A percentile compares a stretch with the other conserved stretches of the same genome.
Evolutionary conservation across 345 rosid genomes (phyloP).

Genomic region (Excoecaria agallocha): DNA sequence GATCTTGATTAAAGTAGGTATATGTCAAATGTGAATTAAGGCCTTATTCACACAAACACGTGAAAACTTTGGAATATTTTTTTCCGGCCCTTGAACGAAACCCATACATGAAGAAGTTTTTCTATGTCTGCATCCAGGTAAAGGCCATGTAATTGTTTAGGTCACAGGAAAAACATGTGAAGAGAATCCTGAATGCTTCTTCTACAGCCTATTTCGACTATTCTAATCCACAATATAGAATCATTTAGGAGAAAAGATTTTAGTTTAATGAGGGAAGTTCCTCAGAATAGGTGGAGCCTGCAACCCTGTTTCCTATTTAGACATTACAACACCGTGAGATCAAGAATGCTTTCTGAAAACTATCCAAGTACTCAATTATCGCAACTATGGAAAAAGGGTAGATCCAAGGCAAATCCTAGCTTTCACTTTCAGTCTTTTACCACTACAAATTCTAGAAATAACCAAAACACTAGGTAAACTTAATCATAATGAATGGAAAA

Average conservation of each 20-base stretch:
- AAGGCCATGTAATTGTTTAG: background rate
- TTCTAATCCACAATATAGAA: too few species aligned
- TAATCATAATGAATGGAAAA: background rate
- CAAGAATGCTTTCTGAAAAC: background rate
- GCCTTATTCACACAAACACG: too few species aligned
- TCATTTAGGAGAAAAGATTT: too few species aligned
- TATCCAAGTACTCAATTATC: background rate
- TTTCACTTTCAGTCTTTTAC: background rate
- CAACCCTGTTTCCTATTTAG: background rate
- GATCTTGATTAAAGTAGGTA: too few species aligned
- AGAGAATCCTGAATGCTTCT: background rate
- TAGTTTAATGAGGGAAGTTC: too few species aligned
- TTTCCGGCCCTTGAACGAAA: too few species aligned
- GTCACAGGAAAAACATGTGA: background rate
- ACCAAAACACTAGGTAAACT: background rate
- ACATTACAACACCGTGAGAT: background rate
- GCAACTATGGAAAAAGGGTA: background rate
- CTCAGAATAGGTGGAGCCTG: too few species aligned
- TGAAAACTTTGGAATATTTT: too few species aligned
- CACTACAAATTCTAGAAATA: background rate
- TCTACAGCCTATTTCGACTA: background rate
- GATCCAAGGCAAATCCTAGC: background rate
- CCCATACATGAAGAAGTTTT: too few species aligned
- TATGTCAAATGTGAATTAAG: too few species aligned
- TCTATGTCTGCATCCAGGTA: too few species aligned